phyloP scores from a whole-genome alignment of 805 yeast species.

The Priceomyces castillae region DNA sequence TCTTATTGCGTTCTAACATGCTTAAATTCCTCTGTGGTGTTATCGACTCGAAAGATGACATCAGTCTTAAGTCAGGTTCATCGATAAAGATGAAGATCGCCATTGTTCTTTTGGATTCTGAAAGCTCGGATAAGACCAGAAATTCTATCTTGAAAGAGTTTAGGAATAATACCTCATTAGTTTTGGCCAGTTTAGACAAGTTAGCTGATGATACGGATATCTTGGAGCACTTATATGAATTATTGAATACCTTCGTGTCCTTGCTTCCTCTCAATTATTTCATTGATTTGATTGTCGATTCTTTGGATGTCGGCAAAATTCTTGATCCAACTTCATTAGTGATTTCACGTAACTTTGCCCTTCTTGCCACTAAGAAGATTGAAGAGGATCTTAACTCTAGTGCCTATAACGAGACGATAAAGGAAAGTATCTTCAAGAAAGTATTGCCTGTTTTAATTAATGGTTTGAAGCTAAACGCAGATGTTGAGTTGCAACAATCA shows the following conservation, averaged over 20 bases:
- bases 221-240: constrained; percentile 38
- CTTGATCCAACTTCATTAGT: constrained; percentile 43
- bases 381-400: constrained; percentile 57
- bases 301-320: constrained; percentile 30
- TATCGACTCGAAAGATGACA: constrained; percentile 26
- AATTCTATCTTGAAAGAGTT: constrained; percentile 30
- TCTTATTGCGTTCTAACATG: constrained; percentile 47
- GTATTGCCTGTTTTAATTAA: constrained; percentile 50
- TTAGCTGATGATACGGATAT: constrained; percentile 20
- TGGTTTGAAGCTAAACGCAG: constrained; percentile 33
- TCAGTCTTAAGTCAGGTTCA: constrained; percentile 13
- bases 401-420: constrained; percentile 39
- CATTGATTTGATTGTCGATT: constrained; percentile 53
- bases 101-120: constrained; percentile 45
- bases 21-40: constrained; percentile 57
- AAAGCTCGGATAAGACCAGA: constrained; percentile 27
- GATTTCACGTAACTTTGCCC: constrained; percentile 59
- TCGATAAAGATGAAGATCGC: constrained; percentile 53
- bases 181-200: constrained; percentile 37
- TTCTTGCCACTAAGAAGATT: constrained; percentile 65
- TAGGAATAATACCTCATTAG: constrained; percentile 32
- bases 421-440: constrained; percentile 49
- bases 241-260: constrained; percentile 62
- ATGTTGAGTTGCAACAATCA: constrained; percentile 59
- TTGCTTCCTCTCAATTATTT: constrained; percentile 75